Base-by-base conservation (phyloP, 495 filamentous ascomycete genomes). In the Lophiostoma macrostomum region DNA sequence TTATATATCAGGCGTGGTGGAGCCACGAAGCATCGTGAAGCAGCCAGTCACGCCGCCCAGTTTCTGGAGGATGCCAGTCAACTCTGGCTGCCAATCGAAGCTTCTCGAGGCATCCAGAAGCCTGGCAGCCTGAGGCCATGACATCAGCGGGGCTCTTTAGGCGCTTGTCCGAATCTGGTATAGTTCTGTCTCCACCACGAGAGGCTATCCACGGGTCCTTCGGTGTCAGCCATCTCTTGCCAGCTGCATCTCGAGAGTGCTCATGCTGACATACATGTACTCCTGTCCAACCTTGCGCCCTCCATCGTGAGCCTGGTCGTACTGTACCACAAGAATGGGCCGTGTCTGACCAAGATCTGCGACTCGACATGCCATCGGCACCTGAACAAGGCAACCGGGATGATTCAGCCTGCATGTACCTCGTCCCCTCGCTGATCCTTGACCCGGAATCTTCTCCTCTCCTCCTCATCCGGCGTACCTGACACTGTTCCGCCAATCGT, bases 1-100 rank as follows among this genome's bases (percentile, higher is more conserved):
- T 53, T 53, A 53, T 44, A 53, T 53, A 53, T 10, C 7, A 16
- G 39, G 23, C 19, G 39, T 28, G 31, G 18, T 31, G 22, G 41
- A 47, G n/a, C 16, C 4, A 24, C 4, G 42, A 29, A 41, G 34
- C 22, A 24, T 31, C 31, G 27, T 38, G 51, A 47, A 55, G 42
- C 41, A 30, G 24, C 51, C 43, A 48, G 51, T 47, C 6, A 23
- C 35, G 36, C 11, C 53, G 25, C 1, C 11, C 24, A 20, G 27
- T 18, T 47, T 54, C 57, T 47, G 19, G 55, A 18, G 13, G 39
- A 34, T 16, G 19, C 55, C 19, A n/a, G 55, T 23, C 25, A 5
- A 11, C 20, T 51, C 19, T 36, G 25, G 57, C 18, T 40, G 14
- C 41, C 13, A n/a, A 29, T 55, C 24, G 57, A 60, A 60, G 57